Evolutionary conservation across 352 stramenopile species (phyloP).

Genomic region (Globisporangium alternatum): DNA sequence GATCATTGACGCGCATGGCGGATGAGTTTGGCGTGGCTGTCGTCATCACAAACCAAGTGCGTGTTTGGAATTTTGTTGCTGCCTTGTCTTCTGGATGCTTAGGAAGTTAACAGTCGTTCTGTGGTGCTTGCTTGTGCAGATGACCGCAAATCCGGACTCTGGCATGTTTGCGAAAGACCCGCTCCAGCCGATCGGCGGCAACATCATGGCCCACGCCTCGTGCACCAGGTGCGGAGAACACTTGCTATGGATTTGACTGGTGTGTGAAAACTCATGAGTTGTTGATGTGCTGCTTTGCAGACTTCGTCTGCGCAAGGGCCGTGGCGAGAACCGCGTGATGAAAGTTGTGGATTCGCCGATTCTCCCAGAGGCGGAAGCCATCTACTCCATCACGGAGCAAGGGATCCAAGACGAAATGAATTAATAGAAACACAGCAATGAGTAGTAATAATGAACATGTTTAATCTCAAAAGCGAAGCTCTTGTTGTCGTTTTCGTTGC

Average conservation of each 20-base stretch:
- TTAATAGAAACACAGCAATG: constrained; percentile 27
- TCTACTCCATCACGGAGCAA: constrained; percentile 96
- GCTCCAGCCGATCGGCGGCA: constrained; percentile 89
- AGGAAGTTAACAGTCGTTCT: neutral
- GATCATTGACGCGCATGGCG: constrained; percentile 95
- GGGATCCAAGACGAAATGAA: constrained; percentile 93
- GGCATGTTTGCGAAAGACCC: constrained; percentile 90
- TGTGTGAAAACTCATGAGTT: neutral
- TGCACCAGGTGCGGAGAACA: constrained; percentile 55
- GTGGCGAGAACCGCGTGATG: constrained; percentile 98
- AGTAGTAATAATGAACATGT: constrained; percentile 1
- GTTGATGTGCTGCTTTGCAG: constrained; percentile 22
- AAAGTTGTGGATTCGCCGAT: constrained; percentile 97
- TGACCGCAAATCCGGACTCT: constrained; percentile 87
- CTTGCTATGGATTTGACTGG: neutral
- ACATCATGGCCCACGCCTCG: constrained; percentile 87
- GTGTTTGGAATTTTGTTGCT: neutral
- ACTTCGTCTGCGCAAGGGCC: constrained; percentile 94
- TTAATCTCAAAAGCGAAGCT: neutral
- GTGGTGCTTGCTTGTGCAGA: constrained; percentile 31
- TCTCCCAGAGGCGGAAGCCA: constrained; percentile 96
- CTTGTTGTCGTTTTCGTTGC: neutral
- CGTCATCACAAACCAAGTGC: constrained; percentile 87
- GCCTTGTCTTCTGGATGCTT: neutral
- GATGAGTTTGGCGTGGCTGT: constrained; percentile 99